phyloP scores from a whole-genome alignment of 1,284 basidiomycete genomes.

The Cystobasidiaceae sp. region DNA sequence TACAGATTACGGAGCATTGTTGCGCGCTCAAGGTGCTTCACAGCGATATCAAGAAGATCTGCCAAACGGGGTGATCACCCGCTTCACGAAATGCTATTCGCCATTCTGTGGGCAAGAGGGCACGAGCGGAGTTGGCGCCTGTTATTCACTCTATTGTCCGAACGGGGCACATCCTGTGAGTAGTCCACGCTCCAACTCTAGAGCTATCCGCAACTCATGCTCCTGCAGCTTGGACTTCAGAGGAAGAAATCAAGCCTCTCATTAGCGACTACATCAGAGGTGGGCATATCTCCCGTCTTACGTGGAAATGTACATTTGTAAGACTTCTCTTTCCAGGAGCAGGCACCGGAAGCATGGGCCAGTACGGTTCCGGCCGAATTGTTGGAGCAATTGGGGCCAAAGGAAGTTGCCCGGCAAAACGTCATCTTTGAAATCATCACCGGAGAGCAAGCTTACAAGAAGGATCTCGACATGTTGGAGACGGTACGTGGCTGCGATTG shows the following conservation, averaged over 20 bases:
- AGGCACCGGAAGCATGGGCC: constrained; percentile 64
- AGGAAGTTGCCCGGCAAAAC: constrained; percentile 78
- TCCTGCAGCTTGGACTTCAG: constrained; percentile 42
- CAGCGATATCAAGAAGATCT: constrained; percentile 56
- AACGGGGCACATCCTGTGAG: constrained; percentile 62
- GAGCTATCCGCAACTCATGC: too few species aligned
- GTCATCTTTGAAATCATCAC: constrained; percentile 86
- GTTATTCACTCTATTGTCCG: constrained; percentile 49
- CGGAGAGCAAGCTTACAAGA: constrained; percentile 84
- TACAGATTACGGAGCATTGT: not conserved
- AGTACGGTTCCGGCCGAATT: constrained; percentile 64
- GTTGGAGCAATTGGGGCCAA: constrained; percentile 62
- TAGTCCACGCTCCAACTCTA: too few species aligned
- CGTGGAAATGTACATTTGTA: not conserved
- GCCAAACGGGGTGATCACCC: constrained; percentile 74
- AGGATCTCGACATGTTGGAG: constrained; percentile 81
- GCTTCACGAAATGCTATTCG: constrained; percentile 55
- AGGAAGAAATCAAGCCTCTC: constrained; percentile 48
- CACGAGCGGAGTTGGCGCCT: constrained; percentile 2
- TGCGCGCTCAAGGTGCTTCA: not conserved
- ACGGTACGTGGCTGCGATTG: constrained; percentile 51
- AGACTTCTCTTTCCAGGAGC: not conserved
- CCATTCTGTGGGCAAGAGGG: constrained; percentile 61
- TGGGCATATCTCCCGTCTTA: not conserved
- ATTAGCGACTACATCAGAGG: constrained; percentile 11